Conservation (phyloP, 73 alveolate species). For the Paramecium caudatum region DNA sequence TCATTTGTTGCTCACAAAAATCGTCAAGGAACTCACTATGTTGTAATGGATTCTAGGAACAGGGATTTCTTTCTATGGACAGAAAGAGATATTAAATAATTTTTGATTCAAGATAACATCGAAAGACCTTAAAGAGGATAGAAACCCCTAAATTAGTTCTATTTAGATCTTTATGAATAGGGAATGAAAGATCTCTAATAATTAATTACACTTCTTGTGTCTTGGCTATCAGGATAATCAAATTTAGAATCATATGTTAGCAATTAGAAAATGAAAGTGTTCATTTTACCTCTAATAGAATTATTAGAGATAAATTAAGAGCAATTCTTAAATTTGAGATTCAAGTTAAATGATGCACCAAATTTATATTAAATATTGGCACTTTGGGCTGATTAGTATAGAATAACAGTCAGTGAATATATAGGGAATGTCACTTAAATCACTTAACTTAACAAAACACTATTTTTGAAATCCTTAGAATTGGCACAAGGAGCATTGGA, state of each 20-base stretch:
- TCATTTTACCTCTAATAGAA: conserved; percentile 30
- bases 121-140: conserved; percentile 67
- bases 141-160: not conserved
- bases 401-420: conserved; percentile 17
- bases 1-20: conserved; percentile 22
- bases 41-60: conserved; percentile 51
- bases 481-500: not conserved
- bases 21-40: not conserved
- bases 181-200: conserved; percentile 58
- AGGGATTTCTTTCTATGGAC: conserved; percentile 56
- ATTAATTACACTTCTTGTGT: conserved; percentile 2
- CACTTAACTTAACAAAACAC: conserved; percentile 1
- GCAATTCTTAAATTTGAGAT: not conserved
- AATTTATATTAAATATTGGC: conserved; percentile 16
- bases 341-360: not conserved
- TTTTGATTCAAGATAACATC: not conserved
- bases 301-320: not conserved
- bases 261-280: conserved; percentile 15
- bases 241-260: conserved; percentile 34
- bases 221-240: conserved; percentile 57
- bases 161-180: conserved; percentile 42
- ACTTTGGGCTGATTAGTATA: conserved; percentile 57
- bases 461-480: conserved; percentile 38
- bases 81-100: conserved; percentile 1
- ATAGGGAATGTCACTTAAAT: conserved; percentile 31